These are phyloP conservation scores for Nannochloris sp. DNA, from an alignment of 139 green algal genomes.

Conservation along the genomic window DNA sequence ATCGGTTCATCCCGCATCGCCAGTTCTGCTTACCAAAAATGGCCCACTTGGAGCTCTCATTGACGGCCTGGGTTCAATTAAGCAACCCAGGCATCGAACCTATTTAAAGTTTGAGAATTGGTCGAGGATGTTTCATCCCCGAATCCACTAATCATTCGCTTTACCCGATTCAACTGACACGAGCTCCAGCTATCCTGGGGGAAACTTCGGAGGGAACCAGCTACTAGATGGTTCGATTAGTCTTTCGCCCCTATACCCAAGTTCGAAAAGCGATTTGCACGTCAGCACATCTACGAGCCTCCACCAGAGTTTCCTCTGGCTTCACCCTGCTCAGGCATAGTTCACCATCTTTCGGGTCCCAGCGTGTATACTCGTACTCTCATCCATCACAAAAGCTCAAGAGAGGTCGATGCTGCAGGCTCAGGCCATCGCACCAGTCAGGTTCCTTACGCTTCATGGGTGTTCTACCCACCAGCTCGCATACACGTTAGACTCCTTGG, in stretches of 20 bases:
- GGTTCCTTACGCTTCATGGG: constrained; percentile 86
- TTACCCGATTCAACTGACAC: constrained; percentile 82
- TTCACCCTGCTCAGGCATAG: constrained; percentile 92
- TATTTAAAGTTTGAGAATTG: constrained; percentile 97
- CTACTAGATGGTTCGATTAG: constrained; percentile 98
- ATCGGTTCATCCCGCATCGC: constrained; percentile 93
- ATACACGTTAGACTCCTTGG: constrained; percentile 94
- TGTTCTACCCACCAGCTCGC: constrained; percentile 83
- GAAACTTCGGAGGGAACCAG: constrained; percentile 94
- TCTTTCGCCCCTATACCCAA: constrained; percentile 97
- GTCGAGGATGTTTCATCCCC: constrained; percentile 77
- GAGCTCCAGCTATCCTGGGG: constrained; percentile 85
- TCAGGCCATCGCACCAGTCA: constrained; percentile 66
- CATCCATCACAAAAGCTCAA: constrained; percentile 85
- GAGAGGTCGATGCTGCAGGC: constrained; percentile 77
- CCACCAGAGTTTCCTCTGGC: constrained; percentile 90
- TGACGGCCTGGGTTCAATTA: constrained; percentile 72
- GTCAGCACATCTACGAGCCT: constrained; percentile 92
- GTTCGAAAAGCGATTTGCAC: constrained; percentile 95
- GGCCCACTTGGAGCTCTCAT: constrained; percentile 80
- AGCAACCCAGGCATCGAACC: constrained; percentile 74
- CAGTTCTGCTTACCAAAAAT: constrained; percentile 97
- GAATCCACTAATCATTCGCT: constrained; percentile 90
- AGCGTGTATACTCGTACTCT: constrained; percentile 81
- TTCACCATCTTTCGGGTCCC: constrained; percentile 91